phyloP scores from a whole-genome alignment of 208 protist genomes.

The Acanthamoeba culbertsoni region DNA sequence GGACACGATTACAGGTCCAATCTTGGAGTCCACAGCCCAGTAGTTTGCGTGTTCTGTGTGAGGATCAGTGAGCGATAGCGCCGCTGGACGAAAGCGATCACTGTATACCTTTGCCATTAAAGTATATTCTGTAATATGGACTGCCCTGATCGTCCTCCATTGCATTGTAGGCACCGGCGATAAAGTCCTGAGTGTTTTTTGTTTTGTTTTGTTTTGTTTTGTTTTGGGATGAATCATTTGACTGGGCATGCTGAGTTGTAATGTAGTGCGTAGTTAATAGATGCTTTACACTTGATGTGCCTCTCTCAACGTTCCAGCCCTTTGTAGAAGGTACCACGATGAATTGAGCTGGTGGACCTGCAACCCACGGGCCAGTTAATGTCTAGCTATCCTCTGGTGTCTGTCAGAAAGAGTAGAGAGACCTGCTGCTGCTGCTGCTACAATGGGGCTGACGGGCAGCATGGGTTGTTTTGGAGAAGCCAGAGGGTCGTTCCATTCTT shows the following conservation, averaged over 20 bases:
- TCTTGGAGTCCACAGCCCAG: background rate
- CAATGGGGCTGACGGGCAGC: background rate
- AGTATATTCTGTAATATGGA: slow-evolving; percentile 12
- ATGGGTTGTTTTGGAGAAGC: background rate
- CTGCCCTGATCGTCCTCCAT: slow-evolving; percentile 24
- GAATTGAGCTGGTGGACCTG: too few species aligned
- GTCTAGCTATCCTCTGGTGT: too few species aligned
- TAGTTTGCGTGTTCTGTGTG: slow-evolving; percentile 23
- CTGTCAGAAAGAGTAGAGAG: too few species aligned
- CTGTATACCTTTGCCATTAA: slow-evolving; percentile 21
- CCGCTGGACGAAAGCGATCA: background rate
- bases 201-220: too few species aligned
- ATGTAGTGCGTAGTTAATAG: too few species aligned
- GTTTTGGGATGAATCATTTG: too few species aligned
- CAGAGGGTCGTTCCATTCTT: slow-evolving; percentile 18
- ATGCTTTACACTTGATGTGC: too few species aligned
- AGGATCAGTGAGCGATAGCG: background rate
- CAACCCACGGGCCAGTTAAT: too few species aligned
- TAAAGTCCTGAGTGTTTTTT: background rate
- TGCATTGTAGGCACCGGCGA: slow-evolving; percentile 16
- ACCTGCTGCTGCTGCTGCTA: too few species aligned
- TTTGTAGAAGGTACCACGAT: too few species aligned
- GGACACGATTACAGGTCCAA: slow-evolving; percentile 1
- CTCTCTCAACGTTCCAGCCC: background rate
- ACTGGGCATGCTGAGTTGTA: too few species aligned